Evolutionary conservation across 495 filamentous ascomycete genomes (phyloP).

Genomic region (Acidiella bohemica): DNA sequence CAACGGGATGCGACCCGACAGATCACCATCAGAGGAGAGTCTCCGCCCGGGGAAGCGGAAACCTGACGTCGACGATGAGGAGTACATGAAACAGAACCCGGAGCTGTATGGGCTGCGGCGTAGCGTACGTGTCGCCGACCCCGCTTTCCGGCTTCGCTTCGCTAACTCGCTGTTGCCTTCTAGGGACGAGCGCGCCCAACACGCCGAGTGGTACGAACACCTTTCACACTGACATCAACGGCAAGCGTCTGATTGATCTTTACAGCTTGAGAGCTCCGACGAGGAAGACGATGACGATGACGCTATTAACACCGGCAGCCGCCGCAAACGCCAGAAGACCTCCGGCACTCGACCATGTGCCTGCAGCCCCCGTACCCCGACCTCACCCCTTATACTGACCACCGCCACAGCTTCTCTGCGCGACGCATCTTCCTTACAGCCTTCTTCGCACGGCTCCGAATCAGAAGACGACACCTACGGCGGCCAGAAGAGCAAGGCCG

Average conservation of each 20-base stretch:
- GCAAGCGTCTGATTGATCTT: too few relatives aligned
- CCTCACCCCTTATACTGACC: conserved; percentile 12
- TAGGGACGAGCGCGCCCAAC: conserved; percentile 42
- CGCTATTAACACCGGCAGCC: conserved; percentile 34
- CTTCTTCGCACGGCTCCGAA: conserved; percentile 45
- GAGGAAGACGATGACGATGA: conserved; percentile 60
- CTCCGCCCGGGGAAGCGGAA: conserved; percentile 63
- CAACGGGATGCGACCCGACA: conserved; percentile 19
- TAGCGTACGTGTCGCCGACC: conserved; percentile 50
- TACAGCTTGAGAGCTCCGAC: conserved; percentile 56
- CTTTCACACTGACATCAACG: neutral
- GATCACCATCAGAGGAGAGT: conserved; percentile 54
- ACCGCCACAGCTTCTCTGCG: conserved; percentile 47
- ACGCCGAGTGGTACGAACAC: conserved; percentile 34
- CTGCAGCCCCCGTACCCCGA: conserved; percentile 2
- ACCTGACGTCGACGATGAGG: conserved; percentile 53
- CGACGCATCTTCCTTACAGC: conserved; percentile 39
- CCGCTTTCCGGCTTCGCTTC: conserved; percentile 20
- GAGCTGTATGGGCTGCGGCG: conserved; percentile 87
- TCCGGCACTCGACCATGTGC: conserved; percentile 27
- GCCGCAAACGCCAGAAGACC: conserved; percentile 34
- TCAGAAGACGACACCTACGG: conserved; percentile 55
- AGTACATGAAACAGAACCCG: conserved; percentile 81
- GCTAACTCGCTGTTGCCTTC: conserved; percentile 29
- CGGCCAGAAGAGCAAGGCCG: conserved; percentile 48